Conservation (phyloP, 805 yeast species). For the Starmerella khaoyaiensis region DNA sequence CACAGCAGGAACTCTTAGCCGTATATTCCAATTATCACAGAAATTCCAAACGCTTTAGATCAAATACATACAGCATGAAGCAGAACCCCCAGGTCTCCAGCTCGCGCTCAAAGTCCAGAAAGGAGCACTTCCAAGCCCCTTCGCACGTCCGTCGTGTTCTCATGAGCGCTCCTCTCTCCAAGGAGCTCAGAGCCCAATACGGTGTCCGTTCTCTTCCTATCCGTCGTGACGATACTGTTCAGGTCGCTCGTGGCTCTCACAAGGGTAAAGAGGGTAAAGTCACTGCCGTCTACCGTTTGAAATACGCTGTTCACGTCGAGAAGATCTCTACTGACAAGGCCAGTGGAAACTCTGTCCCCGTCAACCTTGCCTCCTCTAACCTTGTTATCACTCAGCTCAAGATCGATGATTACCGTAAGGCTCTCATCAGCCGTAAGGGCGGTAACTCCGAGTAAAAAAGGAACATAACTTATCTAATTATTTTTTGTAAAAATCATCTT, state of each 20-base stretch:
- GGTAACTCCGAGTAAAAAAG: constrained; percentile 65
- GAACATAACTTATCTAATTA: constrained; percentile 13
- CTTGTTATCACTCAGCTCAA: constrained; percentile 96
- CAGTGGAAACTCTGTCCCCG: constrained; percentile 93
- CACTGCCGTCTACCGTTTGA: constrained; percentile 97
- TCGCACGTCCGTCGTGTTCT: constrained; percentile 88
- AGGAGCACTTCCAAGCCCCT: constrained; percentile 98
- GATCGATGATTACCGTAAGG: constrained; percentile 98
- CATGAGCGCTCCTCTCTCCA: constrained; percentile 97
- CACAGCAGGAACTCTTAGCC: too few relatives aligned
- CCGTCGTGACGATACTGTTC: constrained; percentile 94
- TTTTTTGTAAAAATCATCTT: neutral
- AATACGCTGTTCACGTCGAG: constrained; percentile 91
- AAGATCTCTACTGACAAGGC: constrained; percentile 96
- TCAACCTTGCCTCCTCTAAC: constrained; percentile 97
- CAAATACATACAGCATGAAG: constrained; percentile 24
- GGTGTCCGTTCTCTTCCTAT: constrained; percentile 90
- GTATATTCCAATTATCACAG: constrained; percentile 1
- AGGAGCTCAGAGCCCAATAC: constrained; percentile 97
- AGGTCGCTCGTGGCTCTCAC: constrained; percentile 96
- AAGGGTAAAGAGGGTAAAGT: constrained; percentile 99
- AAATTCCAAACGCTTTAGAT: constrained; percentile 3
- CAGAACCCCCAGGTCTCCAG: constrained; percentile 67
- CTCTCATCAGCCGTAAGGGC: constrained; percentile 93
- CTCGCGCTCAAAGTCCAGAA: constrained; percentile 98